Conservation (phyloP, 1,139 yeast genomes). For the Hansenula sp. region DNA sequence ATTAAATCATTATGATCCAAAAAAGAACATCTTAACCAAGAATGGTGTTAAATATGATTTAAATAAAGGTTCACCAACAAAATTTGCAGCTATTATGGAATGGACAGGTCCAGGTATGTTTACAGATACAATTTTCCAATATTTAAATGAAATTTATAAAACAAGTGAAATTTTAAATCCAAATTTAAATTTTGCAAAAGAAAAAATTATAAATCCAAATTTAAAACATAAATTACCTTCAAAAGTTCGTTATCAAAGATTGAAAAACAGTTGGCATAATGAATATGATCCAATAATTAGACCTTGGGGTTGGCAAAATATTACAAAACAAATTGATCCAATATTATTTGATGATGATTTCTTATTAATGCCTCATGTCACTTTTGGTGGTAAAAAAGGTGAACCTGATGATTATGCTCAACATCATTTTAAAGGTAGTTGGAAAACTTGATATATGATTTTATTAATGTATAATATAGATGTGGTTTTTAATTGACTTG, state of each 20-base stretch:
- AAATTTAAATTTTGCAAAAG: slow-evolving; percentile 24
- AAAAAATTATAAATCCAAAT: slow-evolving; percentile 26
- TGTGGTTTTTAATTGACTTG: too few relatives aligned
- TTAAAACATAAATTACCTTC: slow-evolving; percentile 7
- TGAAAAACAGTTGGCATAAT: slow-evolving; percentile 2
- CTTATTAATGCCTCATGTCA: slow-evolving; percentile 60
- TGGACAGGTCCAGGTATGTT: slow-evolving; percentile 97
- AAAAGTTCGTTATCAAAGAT: slow-evolving; percentile 3
- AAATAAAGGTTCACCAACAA: slow-evolving; percentile 42
- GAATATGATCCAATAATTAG: slow-evolving; percentile 2
- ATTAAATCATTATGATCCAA: slow-evolving; percentile 31
- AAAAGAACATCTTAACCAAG: slow-evolving; percentile 21
- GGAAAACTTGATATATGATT: slow-evolving; percentile 37
- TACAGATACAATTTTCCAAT: slow-evolving; percentile 77
- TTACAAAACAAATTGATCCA: slow-evolving; percentile 54
- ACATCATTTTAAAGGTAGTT: slow-evolving; percentile 66
- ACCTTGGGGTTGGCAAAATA: slow-evolving; percentile 42
- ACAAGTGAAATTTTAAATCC: slow-evolving; percentile 27
- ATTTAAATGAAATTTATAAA: slow-evolving; percentile 53
- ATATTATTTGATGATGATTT: slow-evolving; percentile 55
- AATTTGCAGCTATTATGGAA: slow-evolving; percentile 75
- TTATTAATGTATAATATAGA: too few relatives aligned
- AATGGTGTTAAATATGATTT: slow-evolving; percentile 22
- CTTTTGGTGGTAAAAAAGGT: slow-evolving; percentile 67
- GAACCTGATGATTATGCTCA: slow-evolving; percentile 55